These are phyloP conservation scores for Endothia cerciana DNA, from an alignment of 2,329 filamentous ascomycete species.

Conservation along the genomic window DNA sequence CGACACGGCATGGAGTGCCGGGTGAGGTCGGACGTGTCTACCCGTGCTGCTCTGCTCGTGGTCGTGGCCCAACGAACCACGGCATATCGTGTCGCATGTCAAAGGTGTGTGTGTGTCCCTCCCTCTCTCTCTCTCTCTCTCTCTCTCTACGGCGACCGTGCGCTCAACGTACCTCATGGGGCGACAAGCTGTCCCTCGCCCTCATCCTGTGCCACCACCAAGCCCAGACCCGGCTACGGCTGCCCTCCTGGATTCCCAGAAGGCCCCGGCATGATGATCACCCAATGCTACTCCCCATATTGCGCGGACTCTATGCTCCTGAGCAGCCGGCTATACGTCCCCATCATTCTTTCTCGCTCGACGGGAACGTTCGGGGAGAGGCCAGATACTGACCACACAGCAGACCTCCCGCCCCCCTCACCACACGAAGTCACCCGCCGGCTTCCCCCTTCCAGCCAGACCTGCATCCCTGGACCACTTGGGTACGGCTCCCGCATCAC, in stretches of 20 bases:
- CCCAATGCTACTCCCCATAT: not conserved
- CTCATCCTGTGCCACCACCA: not conserved
- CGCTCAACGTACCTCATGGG: not conserved
- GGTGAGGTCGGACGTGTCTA: not conserved
- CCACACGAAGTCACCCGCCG: not conserved
- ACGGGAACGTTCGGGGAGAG: not conserved
- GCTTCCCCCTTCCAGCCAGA: constrained; percentile 12
- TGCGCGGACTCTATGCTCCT: not conserved
- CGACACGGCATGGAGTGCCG: not conserved
- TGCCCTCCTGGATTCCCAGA: not conserved
- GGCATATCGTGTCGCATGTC: not conserved
- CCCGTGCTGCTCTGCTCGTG: not conserved
- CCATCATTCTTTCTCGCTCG: too few relatives aligned
- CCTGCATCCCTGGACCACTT: constrained; percentile 20
- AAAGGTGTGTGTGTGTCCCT: not conserved
- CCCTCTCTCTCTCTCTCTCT: too few relatives aligned
- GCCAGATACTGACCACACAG: not conserved
- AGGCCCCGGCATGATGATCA: not conserved
- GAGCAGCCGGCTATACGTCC: too few relatives aligned
- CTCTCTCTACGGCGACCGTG: not conserved
- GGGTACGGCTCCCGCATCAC: constrained; percentile 16
- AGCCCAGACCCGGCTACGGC: not conserved
- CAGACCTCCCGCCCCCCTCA: not conserved
- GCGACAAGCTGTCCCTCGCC: too few relatives aligned
- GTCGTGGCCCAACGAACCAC: too few relatives aligned